These are phyloP conservation scores for Paragyromitra xinjiangensis DNA, from an alignment of 495 filamentous ascomycete species.

Conservation along the genomic window DNA sequence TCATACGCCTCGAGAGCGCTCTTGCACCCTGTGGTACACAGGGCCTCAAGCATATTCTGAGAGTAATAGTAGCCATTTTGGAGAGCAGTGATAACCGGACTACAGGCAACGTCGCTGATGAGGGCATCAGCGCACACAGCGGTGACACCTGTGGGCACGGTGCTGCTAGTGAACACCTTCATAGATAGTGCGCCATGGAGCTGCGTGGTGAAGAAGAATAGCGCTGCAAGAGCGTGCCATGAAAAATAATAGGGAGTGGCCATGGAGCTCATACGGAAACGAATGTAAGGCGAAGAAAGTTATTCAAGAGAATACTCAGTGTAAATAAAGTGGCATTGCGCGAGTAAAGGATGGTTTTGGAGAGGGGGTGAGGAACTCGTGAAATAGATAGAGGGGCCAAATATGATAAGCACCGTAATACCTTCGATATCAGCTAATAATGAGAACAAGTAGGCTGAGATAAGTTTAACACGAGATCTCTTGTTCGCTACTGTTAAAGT, in stretches of 20 bases:
- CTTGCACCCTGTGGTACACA: background rate
- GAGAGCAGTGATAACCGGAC: constrained; percentile 1
- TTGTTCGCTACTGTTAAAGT: background rate
- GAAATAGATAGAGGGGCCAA: background rate
- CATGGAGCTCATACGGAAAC: constrained; percentile 5
- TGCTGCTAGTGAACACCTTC: constrained; percentile 8
- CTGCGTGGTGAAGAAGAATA: background rate
- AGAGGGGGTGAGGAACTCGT: background rate
- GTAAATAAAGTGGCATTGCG: background rate
- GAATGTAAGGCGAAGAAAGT: background rate
- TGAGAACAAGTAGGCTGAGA: background rate
- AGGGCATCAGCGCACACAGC: background rate
- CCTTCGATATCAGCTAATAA: background rate
- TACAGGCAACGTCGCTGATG: background rate
- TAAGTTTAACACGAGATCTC: background rate
- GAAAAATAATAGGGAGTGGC: background rate
- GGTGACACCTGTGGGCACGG: constrained; percentile 2
- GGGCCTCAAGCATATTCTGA: background rate
- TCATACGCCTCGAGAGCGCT: background rate
- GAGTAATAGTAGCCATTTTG: constrained; percentile 8
- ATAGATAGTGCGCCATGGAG: constrained; percentile 6
- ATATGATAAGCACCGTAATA: background rate
- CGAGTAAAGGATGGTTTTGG: background rate
- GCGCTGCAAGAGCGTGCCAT: background rate
- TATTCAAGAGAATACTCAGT: constrained; percentile 1